Base-by-base conservation (phyloP, 495 filamentous ascomycete genomes). In the Hypomontagnella monticulosa region DNA sequence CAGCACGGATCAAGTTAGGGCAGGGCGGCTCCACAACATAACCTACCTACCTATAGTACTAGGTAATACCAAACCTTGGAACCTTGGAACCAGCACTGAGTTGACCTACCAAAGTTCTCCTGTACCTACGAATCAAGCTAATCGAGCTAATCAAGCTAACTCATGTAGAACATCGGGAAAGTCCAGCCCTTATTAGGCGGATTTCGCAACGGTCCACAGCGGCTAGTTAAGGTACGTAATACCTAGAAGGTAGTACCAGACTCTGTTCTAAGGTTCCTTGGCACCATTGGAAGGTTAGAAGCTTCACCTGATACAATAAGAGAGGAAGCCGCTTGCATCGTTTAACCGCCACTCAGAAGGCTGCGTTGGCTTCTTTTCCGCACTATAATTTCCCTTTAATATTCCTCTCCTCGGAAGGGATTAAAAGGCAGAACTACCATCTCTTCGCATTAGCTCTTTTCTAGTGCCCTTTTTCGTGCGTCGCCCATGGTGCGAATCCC, bases 301-400 rank as follows among this genome's bases (percentile, higher is more conserved):
- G 30, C 15, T 34, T 33, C 30, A 49, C 46, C 27, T 16, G 12
- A 38, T 18, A 15, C 36, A 38, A 20, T 10, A 10, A 18, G 4
- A 23, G n/a, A 7, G 37, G 14, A 52, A 38, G 20, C 11, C 14
- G 37, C 6, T 40, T 53, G 19, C 34, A 57, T 67, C 67, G 67
- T 70, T 70, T 70, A 70, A 53, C 67, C 48, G 19, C 67, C 67
- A 70, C 57, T 70, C n/a, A 61, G 56, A 49, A 53, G 32, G 3
- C 51, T 12, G 50, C 47, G 16, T 49, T 53, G 19, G 1, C 12
- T 54, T 19, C 42, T 43, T 56, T 23, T 58, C 4, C 6, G 19
- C 20, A 23, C 37, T 41, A 56, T 30, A 61, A 57, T 60, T 34
- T 53, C 41, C 20, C 41, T 27, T 61, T 54, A 66, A 38, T 51